phyloP scores from a whole-genome alignment of 805 yeast species.

The Yamadazyma akitaensis region DNA sequence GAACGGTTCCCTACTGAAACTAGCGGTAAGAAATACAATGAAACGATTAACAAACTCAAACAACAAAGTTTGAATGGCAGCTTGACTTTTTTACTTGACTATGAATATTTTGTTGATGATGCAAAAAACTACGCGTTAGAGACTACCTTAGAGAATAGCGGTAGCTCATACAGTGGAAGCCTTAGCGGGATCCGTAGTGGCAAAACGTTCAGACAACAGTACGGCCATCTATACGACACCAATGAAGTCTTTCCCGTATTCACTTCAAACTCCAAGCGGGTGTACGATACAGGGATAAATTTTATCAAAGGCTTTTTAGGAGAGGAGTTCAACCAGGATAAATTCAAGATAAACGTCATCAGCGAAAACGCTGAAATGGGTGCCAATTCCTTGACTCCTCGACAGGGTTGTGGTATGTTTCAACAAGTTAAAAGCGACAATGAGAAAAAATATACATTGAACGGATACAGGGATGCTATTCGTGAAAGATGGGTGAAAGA shows the following conservation, averaged over 20 bases:
- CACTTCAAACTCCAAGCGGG: slow-evolving; percentile 52
- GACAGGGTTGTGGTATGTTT: slow-evolving; percentile 40
- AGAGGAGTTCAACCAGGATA: slow-evolving; percentile 28
- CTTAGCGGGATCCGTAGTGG: slow-evolving; percentile 50
- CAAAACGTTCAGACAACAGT: slow-evolving; percentile 43
- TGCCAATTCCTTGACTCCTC: slow-evolving; percentile 58
- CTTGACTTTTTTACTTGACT: slow-evolving; percentile 50
- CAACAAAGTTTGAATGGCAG: slow-evolving; percentile 42
- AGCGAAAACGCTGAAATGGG: slow-evolving; percentile 49
- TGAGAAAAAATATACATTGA: slow-evolving; percentile 24
- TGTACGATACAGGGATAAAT: slow-evolving; percentile 50
- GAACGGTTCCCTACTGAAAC: slow-evolving; percentile 53
- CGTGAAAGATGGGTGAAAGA: slow-evolving; percentile 16
- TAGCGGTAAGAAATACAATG: slow-evolving; percentile 25
- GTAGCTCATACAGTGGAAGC: slow-evolving; percentile 51
- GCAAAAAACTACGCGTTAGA: slow-evolving; percentile 44
- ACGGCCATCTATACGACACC: slow-evolving; percentile 41
- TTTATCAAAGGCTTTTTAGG: slow-evolving; percentile 61
- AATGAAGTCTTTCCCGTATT: slow-evolving; percentile 46
- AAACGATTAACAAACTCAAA: slow-evolving; percentile 22
- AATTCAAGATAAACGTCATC: slow-evolving; percentile 34
- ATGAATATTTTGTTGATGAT: slow-evolving; percentile 44
- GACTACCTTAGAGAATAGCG: slow-evolving; percentile 43
- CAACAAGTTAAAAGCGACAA: slow-evolving; percentile 15
- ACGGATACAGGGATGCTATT: slow-evolving; percentile 52